Evolutionary conservation across 2,329 filamentous ascomycete species (phyloP).

Genomic region (Cordyceps cicadae): DNA sequence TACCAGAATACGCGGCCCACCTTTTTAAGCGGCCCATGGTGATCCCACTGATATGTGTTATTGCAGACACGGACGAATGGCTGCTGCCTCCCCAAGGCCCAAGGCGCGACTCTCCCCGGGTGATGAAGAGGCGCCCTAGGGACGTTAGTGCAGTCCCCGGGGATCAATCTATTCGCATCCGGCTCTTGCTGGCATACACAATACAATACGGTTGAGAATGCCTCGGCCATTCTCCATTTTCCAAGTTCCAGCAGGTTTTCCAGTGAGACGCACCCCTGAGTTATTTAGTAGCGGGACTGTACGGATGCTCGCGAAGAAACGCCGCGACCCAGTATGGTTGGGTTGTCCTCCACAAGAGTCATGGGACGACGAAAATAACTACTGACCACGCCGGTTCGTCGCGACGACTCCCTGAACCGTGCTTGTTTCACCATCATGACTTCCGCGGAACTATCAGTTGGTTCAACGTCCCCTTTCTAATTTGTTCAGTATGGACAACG

Average conservation of each 20-base stretch:
- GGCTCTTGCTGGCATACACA: no score
- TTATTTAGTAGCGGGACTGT: not conserved
- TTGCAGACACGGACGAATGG: not conserved
- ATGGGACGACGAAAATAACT: not conserved
- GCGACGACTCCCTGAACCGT: not conserved
- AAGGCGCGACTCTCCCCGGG: not conserved
- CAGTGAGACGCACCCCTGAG: not conserved
- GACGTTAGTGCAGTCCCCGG: not conserved
- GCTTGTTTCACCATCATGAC: not conserved
- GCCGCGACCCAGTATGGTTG: no score
- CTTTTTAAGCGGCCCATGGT: constrained; percentile 2
- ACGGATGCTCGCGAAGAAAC: not conserved
- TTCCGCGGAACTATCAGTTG: not conserved
- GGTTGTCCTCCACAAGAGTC: no score
- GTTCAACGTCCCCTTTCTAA: not conserved
- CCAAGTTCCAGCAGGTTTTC: not conserved
- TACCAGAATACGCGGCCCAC: not conserved
- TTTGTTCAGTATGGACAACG: not conserved
- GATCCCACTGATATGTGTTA: not conserved
- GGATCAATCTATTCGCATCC: not conserved
- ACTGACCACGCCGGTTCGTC: not conserved
- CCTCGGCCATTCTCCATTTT: not conserved
- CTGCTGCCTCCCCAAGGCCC: not conserved
- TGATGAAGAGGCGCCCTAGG: not conserved
- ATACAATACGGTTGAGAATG: not conserved